Conservation (phyloP, 78 protist genomes). For the Neovahlkampfia damariscottae region DNA sequence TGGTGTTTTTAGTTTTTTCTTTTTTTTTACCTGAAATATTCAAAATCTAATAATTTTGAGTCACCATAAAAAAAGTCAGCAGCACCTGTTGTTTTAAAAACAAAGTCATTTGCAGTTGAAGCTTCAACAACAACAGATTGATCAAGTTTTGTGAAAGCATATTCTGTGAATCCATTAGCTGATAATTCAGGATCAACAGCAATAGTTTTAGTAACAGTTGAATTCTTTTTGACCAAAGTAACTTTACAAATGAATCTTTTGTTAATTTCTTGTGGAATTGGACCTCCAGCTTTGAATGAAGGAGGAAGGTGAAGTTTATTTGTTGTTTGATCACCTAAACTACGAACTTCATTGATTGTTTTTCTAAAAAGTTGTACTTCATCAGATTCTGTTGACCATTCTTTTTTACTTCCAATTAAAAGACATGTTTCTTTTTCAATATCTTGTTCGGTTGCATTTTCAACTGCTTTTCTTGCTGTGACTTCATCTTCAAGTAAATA, state of each 20-base stretch:
- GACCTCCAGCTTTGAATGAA: neutral
- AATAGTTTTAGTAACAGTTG: too few species aligned
- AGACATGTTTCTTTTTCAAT: neutral
- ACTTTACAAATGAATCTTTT: neutral
- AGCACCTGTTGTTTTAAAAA: neutral
- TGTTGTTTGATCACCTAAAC: neutral
- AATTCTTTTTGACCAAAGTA: too few species aligned
- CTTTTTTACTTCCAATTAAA: neutral
- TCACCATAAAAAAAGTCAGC: slow-evolving; percentile 5
- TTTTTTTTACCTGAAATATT: too few species aligned
- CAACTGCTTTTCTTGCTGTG: neutral
- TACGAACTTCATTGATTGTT: too few species aligned
- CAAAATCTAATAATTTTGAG: neutral
- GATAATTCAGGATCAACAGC: too few species aligned
- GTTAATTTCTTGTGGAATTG: neutral
- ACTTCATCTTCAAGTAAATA: too few species aligned
- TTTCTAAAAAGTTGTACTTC: neutral
- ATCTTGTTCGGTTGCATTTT: neutral
- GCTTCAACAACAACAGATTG: too few species aligned
- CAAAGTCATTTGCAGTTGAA: neutral
- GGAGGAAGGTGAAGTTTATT: neutral
- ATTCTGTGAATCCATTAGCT: too few species aligned
- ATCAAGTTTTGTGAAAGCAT: too few species aligned
- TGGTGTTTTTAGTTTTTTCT: neutral
- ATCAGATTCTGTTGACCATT: neutral